These are phyloP conservation scores for Saccharomycopsis microspora DNA, from an alignment of 805 yeast species.

Conservation along the genomic window DNA sequence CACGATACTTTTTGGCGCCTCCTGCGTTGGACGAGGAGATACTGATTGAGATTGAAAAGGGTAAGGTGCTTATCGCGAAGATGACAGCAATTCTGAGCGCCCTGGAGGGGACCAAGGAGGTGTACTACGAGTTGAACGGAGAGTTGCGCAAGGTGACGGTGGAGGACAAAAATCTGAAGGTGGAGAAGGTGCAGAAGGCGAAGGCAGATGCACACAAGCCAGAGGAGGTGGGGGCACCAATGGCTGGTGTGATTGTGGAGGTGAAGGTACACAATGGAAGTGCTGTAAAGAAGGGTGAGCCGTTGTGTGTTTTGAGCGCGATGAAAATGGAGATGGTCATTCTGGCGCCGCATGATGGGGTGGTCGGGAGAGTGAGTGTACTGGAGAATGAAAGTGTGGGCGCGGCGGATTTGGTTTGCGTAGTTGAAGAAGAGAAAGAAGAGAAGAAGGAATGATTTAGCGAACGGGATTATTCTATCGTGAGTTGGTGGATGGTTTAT, in stretches of 20 bases:
- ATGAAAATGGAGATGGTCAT: slow-evolving; percentile 99
- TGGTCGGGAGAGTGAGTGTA: slow-evolving; percentile 62
- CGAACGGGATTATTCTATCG: background rate
- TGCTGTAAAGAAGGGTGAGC: slow-evolving; percentile 92
- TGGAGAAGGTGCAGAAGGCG: slow-evolving; percentile 76
- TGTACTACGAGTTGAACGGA: slow-evolving; percentile 96
- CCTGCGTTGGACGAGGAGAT: slow-evolving; percentile 84
- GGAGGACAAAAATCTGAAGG: slow-evolving; percentile 76
- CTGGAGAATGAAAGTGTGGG: slow-evolving; percentile 94
- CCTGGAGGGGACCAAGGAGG: slow-evolving; percentile 82
- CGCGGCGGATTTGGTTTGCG: slow-evolving; percentile 78
- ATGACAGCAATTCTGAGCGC: slow-evolving; percentile 85
- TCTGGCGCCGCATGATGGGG: slow-evolving; percentile 82
- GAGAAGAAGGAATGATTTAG: background rate
- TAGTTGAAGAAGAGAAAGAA: slow-evolving; percentile 28
- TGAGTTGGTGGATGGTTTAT: background rate
- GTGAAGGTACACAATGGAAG: slow-evolving; percentile 81
- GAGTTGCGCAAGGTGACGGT: slow-evolving; percentile 94
- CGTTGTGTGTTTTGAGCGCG: slow-evolving; percentile 86
- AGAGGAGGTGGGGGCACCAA: slow-evolving; percentile 94
- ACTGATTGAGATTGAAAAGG: slow-evolving; percentile 82
- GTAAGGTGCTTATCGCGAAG: slow-evolving; percentile 86
- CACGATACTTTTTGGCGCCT: slow-evolving; percentile 80
- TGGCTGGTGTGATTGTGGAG: slow-evolving; percentile 98
- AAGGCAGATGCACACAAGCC: slow-evolving; percentile 86